Conservation (phyloP, 306 rosid genomes). For the Pachyrhizus erosus region DNA sequence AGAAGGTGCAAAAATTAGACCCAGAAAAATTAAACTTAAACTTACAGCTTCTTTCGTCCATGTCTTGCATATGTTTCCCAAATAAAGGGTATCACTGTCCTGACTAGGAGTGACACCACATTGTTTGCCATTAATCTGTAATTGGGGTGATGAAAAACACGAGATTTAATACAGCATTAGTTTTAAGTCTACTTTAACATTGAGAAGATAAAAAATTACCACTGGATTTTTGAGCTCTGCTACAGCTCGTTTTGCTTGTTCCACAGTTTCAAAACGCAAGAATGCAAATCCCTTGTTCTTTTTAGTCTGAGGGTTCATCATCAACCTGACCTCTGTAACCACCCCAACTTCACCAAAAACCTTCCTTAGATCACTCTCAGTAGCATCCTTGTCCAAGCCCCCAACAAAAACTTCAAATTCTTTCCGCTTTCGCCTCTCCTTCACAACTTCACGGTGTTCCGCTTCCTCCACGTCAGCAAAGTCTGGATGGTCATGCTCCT, state of each 20-base stretch:
- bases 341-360: slow-evolving; percentile 79
- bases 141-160: slow-evolving; percentile 53
- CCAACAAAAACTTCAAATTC: slow-evolving; percentile 99
- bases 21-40: slow-evolving; percentile 45
- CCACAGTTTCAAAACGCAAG: slow-evolving; percentile 87
- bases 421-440: slow-evolving; percentile 91
- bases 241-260: slow-evolving; percentile 91
- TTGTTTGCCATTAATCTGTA: slow-evolving; percentile 96
- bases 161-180: slow-evolving; percentile 39
- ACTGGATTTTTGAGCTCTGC: slow-evolving; percentile 79
- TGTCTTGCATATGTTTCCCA: slow-evolving; percentile 97
- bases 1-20: slow-evolving; percentile 31
- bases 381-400: slow-evolving; percentile 94
- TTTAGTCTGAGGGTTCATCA: slow-evolving; percentile 96
- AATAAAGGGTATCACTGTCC: slow-evolving; percentile 94
- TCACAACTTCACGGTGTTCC: slow-evolving; percentile 87
- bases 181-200: slow-evolving; percentile 43
- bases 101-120: slow-evolving; percentile 98
- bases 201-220: slow-evolving; percentile 64
- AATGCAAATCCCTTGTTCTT: slow-evolving; percentile 99
- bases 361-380: slow-evolving; percentile 85
- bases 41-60: slow-evolving; percentile 98
- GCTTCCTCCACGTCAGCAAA: slow-evolving; percentile 78
- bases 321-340: slow-evolving; percentile 89
- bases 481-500: slow-evolving; percentile 63